Conservation (phyloP, 305 asterid genomes). For the Striga hermonthica region DNA sequence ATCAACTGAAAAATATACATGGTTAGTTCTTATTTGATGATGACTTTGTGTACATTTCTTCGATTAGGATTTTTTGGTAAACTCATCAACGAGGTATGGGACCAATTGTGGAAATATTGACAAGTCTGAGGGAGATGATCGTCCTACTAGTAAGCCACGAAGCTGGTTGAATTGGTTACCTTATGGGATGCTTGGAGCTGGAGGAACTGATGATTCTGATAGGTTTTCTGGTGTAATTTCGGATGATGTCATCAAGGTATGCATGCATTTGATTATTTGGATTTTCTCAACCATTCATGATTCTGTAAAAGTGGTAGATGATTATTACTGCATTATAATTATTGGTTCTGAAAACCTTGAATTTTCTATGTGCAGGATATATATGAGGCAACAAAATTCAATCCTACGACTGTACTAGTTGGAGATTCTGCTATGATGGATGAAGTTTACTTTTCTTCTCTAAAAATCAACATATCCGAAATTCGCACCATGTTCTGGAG, state of each 20-base stretch:
- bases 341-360: conserved; percentile 26
- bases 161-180: conserved; percentile 99
- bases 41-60: conserved; percentile 26
- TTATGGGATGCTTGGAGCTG: conserved; percentile 98
- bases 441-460: conserved; percentile 58
- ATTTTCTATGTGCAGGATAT: conserved; percentile 65
- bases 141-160: conserved; percentile 66
- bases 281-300: conserved; percentile 19
- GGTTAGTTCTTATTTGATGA: conserved; percentile 19
- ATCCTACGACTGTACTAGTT: conserved; percentile 55
- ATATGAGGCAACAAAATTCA: conserved; percentile 90
- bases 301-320: conserved; percentile 9
- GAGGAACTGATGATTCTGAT: conserved; percentile 87
- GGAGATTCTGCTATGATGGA: conserved; percentile 57
- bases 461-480: conserved; percentile 64
- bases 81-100: conserved; percentile 46
- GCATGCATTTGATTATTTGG: conserved; percentile 24
- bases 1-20: conserved; percentile 17
- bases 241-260: conserved; percentile 87
- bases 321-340: conserved; percentile 17
- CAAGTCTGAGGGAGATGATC: conserved; percentile 63
- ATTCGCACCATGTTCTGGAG: conserved; percentile 53
- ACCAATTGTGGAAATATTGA: conserved; percentile 48
- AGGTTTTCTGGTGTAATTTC: conserved; percentile 94
- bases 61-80: conserved; percentile 66